Conservation (phyloP, 2,329 filamentous ascomycete species). For the Seiridium cupressi region DNA sequence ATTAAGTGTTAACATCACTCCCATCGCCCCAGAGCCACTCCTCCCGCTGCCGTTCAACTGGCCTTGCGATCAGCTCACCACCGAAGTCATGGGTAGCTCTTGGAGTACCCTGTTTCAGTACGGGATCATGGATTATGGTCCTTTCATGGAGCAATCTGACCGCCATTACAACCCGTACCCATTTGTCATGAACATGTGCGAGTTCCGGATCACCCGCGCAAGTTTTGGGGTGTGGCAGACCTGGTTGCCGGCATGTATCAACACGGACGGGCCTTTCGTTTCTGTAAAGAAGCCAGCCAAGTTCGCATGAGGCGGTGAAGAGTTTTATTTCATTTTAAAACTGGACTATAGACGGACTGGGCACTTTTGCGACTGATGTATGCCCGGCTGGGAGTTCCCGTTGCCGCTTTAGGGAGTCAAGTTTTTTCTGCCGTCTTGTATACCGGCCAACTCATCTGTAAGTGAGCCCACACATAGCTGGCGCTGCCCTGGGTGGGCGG, state of each 20-base stretch:
- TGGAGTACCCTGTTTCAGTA: neutral
- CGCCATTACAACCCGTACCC: neutral
- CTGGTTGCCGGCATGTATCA: neutral
- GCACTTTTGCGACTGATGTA: neutral
- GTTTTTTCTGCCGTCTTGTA: neutral
- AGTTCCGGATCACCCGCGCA: neutral
- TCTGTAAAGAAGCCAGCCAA: neutral
- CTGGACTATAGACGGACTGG: neutral
- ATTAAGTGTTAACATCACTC: too few species aligned
- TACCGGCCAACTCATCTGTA: too few species aligned
- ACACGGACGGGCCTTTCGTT: neutral
- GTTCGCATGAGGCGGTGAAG: constrained; percentile 1
- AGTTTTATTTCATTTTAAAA: neutral
- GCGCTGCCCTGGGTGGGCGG: neutral
- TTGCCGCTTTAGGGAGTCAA: neutral
- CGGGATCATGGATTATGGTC: neutral
- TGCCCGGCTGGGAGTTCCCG: neutral
- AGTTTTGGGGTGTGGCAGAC: neutral
- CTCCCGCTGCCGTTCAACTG: too few species aligned
- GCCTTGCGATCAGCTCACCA: too few species aligned
- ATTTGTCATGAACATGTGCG: neutral
- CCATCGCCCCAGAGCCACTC: too few species aligned
- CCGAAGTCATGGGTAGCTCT: neutral
- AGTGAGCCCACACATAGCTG: too few species aligned
- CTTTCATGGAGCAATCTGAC: neutral